Evolutionary conservation across 225 moss, liverwort and hornwort species (phyloP).

Genomic region (Bryoerythrophyllum caledonicum): DNA sequence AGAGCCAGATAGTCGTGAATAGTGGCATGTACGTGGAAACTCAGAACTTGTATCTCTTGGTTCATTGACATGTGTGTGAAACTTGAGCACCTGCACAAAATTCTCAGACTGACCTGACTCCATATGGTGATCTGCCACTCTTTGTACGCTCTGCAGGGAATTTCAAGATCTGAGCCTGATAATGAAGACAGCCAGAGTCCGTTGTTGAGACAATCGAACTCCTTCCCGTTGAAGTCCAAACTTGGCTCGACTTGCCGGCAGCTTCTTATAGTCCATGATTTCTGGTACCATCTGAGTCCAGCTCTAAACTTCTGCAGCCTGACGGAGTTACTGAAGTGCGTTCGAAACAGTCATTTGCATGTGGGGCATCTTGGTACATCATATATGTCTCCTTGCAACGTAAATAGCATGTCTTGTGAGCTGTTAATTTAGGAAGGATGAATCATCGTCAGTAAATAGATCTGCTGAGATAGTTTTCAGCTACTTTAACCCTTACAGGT

Average conservation of each 20-base stretch:
- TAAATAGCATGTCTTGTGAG: not conserved
- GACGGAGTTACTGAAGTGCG: not conserved
- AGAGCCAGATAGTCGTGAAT: not conserved
- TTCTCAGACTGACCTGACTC: not conserved
- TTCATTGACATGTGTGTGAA: not conserved
- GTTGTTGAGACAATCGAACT: not conserved
- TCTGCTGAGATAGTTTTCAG: not conserved
- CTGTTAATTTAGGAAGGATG: not conserved
- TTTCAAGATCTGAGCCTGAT: not conserved
- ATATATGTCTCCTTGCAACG: not conserved
- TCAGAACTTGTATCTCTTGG: not conserved
- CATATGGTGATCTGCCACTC: not conserved
- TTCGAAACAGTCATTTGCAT: not conserved
- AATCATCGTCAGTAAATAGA: not conserved
- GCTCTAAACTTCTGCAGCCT: not conserved
- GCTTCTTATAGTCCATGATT: not conserved
- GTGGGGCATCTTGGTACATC: not conserved
- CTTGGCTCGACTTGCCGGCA: not conserved
- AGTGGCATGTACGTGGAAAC: not conserved
- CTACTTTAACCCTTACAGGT: too few species aligned
- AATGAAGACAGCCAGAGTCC: not conserved
- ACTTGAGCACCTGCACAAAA: not conserved
- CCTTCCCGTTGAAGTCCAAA: not conserved
- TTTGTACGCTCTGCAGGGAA: not conserved
- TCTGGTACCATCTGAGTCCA: not conserved